phyloP scores from a whole-genome alignment of 306 rosid genomes.

The Prunus salicina region DNA sequence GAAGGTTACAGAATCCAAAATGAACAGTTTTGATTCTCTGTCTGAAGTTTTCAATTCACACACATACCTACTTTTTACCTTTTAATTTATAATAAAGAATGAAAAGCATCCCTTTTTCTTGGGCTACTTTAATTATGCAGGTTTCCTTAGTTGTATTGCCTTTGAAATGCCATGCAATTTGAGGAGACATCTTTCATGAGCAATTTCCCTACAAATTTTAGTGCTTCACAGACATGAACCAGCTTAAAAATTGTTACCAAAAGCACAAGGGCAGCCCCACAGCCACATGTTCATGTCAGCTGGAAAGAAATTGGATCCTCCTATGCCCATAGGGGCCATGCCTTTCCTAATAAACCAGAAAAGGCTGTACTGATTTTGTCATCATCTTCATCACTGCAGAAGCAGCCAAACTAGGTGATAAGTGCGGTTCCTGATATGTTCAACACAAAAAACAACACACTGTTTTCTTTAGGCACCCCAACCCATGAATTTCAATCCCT shows the following conservation, averaged over 20 bases:
- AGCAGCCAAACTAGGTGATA: constrained; percentile 14
- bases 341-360: not conserved
- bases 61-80: not conserved
- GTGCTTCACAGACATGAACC: not conserved
- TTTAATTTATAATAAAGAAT: not conserved
- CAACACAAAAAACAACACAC: not conserved
- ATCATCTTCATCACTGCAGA: not conserved
- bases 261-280: not conserved
- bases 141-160: not conserved
- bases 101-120: not conserved
- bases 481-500: not conserved
- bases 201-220: not conserved
- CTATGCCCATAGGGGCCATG: not conserved
- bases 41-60: too few species aligned
- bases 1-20: not conserved
- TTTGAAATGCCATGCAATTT: not conserved
- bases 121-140: not conserved
- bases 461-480: not conserved
- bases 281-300: constrained; percentile 1
- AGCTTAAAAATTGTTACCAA: not conserved
- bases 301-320: not conserved
- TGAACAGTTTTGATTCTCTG: not conserved
- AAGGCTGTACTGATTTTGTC: constrained; percentile 9
- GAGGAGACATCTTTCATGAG: too few species aligned
- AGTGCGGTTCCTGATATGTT: constrained; percentile 12